phyloP scores from a whole-genome alignment of 2,329 filamentous ascomycete genomes.

The Beauveria sp. region DNA sequence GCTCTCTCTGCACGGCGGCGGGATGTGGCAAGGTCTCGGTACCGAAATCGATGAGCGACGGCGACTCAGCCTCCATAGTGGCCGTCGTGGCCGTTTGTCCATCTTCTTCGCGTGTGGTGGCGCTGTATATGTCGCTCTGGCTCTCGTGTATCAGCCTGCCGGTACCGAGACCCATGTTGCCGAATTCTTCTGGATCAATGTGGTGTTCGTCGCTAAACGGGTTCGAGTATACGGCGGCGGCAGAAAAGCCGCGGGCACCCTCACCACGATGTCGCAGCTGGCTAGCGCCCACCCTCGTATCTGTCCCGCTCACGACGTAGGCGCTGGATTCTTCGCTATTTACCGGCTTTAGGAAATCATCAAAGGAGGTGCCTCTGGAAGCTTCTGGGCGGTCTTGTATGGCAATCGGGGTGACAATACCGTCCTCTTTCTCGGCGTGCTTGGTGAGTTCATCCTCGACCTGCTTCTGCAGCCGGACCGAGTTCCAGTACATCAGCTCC shows the following conservation, averaged over 20 bases:
- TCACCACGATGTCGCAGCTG: slow-evolving; percentile 43
- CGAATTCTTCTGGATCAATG: slow-evolving; percentile 41
- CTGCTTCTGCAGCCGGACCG: slow-evolving; percentile 42
- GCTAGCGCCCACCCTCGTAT: slow-evolving; percentile 34
- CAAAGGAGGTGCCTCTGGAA: slow-evolving; percentile 40
- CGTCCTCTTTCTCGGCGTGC: slow-evolving; percentile 14
- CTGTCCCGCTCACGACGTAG: slow-evolving; percentile 50
- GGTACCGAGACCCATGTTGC: slow-evolving; percentile 27
- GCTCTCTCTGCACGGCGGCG: slow-evolving; percentile 28
- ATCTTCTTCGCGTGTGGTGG: slow-evolving; percentile 37
- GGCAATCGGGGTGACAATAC: slow-evolving; percentile 12
- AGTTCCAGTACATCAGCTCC: slow-evolving; percentile 60
- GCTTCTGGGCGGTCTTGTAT: slow-evolving; percentile 12
- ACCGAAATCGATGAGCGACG: slow-evolving; percentile 27
- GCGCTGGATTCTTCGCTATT: slow-evolving; percentile 44
- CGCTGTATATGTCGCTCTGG: slow-evolving; percentile 49
- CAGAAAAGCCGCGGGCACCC: slow-evolving; percentile 35
- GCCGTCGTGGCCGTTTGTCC: slow-evolving; percentile 15
- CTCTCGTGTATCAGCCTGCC: slow-evolving; percentile 38
- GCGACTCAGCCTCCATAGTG: slow-evolving; percentile 18
- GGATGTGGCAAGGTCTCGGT: slow-evolving; percentile 18
- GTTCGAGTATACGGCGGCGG: slow-evolving; percentile 42
- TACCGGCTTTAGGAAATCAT: slow-evolving; percentile 50
- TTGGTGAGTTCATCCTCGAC: slow-evolving; percentile 20
- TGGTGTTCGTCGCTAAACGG: slow-evolving; percentile 52